Evolutionary conservation across 495 filamentous ascomycete species (phyloP), one percentile per base, ranked within the genome.

Genomic region (Aspergillus panamensis): DNA sequence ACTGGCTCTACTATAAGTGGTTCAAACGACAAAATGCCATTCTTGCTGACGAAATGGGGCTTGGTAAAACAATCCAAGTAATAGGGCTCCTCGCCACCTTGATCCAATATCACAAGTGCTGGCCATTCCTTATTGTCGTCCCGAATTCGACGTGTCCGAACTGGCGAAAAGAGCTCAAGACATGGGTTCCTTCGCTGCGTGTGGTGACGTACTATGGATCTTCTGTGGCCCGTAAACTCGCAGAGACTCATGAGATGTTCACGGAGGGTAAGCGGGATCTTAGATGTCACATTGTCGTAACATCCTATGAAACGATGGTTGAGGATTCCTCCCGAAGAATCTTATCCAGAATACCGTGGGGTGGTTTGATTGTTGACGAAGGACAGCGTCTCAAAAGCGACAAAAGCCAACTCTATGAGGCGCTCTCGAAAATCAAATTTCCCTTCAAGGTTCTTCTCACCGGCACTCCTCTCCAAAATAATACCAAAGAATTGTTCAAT

Each of bases 21-120:
- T 84, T 88, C 58, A 75, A 82, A 48, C 77, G 86, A 59, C 81
- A 89, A 59, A 97, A 95, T 63, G 87, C 88, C n/a, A 94, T 99
- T 64, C 82, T 99, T 3, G 95, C 95, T 2, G 95, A 99, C 63
- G 95, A 99, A 68, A 99, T 99, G 95, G 95, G 95, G 5, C 84
- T 99, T 9, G 95, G 95, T 25, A 99, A 99, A 77, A 99, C 95
- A 0, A 89, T 99, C 48, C 95, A 99, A 69, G 83, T 97, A 50
- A 92, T 99, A 53, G 85, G 84, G 3, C 82, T 96, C 50, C 74
- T 99, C 8, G 83, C 88, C 8, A 83, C 88, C 13, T 70, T 99
- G n/a, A 81, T 89, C 30, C 78, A 89, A 61, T 84, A 90, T 32
- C 91, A 93, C 42, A 79, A 79, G 48, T 89, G 90, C 68, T 99